A percentile compares a stretch with the other conserved stretches of the same genome.
Evolutionary conservation across 1,284 basidiomycete species (phyloP).

Genomic region (Veloboletus limbatus): DNA sequence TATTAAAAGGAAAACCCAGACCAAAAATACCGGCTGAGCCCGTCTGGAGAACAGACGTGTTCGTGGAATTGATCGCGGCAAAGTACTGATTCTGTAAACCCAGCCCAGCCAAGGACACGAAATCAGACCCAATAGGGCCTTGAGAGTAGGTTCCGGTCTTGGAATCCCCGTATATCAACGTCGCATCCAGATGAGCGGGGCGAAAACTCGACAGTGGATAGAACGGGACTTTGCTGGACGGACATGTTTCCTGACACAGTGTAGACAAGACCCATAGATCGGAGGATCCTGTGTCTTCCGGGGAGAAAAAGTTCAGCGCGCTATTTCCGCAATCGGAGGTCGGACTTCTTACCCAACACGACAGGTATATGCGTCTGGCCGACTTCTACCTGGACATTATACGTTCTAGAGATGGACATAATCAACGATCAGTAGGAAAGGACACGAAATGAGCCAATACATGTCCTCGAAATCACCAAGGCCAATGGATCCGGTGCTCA

Average conservation of each 20-base stretch:
- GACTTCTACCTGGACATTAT: constrained; percentile 44
- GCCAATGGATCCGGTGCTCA: constrained; percentile 23
- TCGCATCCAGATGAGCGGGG: constrained; percentile 38
- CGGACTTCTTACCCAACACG: constrained; percentile 40
- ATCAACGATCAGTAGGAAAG: constrained; percentile 5
- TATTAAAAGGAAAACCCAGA: constrained; percentile 56
- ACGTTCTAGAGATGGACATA: constrained; percentile 36
- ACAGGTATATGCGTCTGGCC: constrained; percentile 41
- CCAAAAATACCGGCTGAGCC: constrained; percentile 53
- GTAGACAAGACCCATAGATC: constrained; percentile 58
- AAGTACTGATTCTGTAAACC: constrained; percentile 44
- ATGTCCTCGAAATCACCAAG: constrained; percentile 45
- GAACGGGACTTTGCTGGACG: constrained; percentile 30
- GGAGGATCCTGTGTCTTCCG: constrained; percentile 53
- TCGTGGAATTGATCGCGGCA: constrained; percentile 53
- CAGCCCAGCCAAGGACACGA: constrained; percentile 44
- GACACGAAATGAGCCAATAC: constrained; percentile 33
- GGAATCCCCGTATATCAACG: constrained; percentile 55
- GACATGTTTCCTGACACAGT: constrained; percentile 36
- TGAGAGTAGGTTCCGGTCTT: constrained; percentile 50
- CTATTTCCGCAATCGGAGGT: too few relatives aligned
- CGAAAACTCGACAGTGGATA: constrained; percentile 42
- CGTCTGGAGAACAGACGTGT: constrained; percentile 44
- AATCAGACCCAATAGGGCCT: constrained; percentile 48
- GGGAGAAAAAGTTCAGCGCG: constrained; percentile 6